phyloP scores from a whole-genome alignment of 1,139 yeast genomes.

The Sugiyamaella xylanicola region DNA sequence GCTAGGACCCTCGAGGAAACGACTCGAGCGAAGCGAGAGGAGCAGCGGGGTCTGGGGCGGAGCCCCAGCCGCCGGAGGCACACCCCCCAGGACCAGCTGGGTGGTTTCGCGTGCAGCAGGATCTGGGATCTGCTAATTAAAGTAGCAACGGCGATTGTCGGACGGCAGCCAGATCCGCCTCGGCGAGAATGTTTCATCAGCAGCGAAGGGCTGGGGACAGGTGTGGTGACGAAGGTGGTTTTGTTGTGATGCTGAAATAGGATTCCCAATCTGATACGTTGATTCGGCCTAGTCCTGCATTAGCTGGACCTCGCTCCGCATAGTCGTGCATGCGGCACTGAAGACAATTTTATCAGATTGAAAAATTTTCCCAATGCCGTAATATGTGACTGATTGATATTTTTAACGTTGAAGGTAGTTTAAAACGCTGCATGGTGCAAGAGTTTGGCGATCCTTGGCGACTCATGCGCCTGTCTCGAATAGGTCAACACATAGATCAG shows the following conservation, averaged over 20 bases:
- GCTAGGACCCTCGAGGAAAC: neutral
- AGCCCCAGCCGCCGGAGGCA: neutral
- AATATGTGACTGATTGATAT: constrained; percentile 11
- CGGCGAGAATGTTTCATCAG: neutral
- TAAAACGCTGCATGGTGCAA: neutral
- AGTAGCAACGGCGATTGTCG: neutral
- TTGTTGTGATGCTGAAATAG: too few relatives aligned
- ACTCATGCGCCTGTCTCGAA: neutral
- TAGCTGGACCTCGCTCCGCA: neutral
- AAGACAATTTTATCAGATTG: constrained; percentile 8
- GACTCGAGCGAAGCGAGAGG: neutral
- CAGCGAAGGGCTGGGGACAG: neutral
- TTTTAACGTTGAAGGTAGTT: neutral
- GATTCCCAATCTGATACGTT: neutral
- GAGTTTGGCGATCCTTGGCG: constrained; percentile 4
- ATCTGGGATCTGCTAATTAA: neutral
- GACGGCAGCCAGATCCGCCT: neutral
- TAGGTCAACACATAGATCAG: neutral
- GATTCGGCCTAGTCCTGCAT: neutral
- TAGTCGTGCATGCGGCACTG: neutral
- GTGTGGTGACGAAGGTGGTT: too few relatives aligned
- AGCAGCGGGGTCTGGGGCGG: neutral
- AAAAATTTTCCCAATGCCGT: constrained; percentile 6
- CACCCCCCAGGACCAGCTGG: too few relatives aligned
- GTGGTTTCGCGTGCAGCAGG: too few relatives aligned